Conservation (phyloP, 106 monocot species). For the Allium sativum region DNA sequence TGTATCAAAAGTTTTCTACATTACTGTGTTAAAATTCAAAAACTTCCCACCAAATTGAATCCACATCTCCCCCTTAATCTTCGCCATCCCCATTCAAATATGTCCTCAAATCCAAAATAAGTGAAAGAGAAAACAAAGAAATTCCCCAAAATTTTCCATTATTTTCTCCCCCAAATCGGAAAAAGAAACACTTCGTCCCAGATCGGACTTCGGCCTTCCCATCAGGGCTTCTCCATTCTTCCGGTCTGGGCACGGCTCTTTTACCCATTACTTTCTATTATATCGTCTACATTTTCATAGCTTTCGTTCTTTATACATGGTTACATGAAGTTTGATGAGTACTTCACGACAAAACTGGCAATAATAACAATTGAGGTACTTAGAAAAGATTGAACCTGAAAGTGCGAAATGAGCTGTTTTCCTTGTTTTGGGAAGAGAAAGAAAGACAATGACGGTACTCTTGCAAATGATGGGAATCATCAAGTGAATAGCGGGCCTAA, state of each 20-base stretch:
- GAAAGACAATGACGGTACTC: not conserved
- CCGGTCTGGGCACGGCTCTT: slow-evolving; percentile 6
- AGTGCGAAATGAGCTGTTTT: slow-evolving; percentile 6
- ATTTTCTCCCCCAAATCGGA: not conserved
- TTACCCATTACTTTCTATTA: not conserved
- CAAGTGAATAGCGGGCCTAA: not conserved
- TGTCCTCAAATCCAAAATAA: slow-evolving; percentile 9
- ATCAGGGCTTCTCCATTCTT: not conserved
- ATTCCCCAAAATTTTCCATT: not conserved
- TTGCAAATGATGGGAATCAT: not conserved
- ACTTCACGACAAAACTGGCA: no score
- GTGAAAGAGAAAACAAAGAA: not conserved
- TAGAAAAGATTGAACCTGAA: not conserved
- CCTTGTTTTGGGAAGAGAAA: slow-evolving; percentile 6
- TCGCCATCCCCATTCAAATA: slow-evolving; percentile 10
- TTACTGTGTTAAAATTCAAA: not conserved
- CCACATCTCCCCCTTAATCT: slow-evolving; percentile 10
- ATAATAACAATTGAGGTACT: not conserved
- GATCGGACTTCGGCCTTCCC: not conserved
- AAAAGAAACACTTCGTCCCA: not conserved
- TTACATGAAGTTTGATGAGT: not conserved
- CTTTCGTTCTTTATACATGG: not conserved
- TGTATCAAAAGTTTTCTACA: no score
- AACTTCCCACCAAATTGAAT: slow-evolving; percentile 1
- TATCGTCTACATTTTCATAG: not conserved